phyloP scores from a whole-genome alignment of 805 yeast genomes.

The Yueomyces sp. region DNA sequence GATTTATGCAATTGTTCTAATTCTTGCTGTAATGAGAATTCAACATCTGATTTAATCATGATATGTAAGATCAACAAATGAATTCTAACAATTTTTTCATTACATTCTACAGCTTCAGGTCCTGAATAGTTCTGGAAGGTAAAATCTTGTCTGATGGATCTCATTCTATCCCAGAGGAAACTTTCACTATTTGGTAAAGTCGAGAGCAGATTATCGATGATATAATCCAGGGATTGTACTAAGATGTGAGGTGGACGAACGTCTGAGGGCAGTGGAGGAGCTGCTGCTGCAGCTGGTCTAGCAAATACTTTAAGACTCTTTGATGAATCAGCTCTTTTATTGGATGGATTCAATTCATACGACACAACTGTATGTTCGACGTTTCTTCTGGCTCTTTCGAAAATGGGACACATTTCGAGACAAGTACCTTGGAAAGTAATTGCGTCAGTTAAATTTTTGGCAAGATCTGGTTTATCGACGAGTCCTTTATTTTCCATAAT shows the following conservation, averaged over 20 bases:
- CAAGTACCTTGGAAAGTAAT: slow-evolving; percentile 82
- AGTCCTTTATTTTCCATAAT: slow-evolving; percentile 70
- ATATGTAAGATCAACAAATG: slow-evolving; percentile 72
- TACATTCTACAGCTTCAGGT: slow-evolving; percentile 85
- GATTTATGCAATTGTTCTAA: slow-evolving; percentile 89
- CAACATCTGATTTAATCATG: slow-evolving; percentile 62
- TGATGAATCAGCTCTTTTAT: slow-evolving; percentile 41
- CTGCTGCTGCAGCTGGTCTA: slow-evolving; percentile 96
- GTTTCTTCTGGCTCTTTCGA: slow-evolving; percentile 78
- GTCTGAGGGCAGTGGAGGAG: slow-evolving; percentile 94
- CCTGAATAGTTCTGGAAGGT: slow-evolving; percentile 91
- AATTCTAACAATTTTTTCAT: slow-evolving; percentile 80
- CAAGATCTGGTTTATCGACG: slow-evolving; percentile 76
- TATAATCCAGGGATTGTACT: slow-evolving; percentile 51
- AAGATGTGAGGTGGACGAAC: slow-evolving; percentile 85
- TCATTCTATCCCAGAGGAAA: slow-evolving; percentile 92
- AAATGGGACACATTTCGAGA: slow-evolving; percentile 86
- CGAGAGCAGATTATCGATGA: slow-evolving; percentile 49
- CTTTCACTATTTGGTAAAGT: slow-evolving; percentile 76
- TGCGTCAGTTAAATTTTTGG: slow-evolving; percentile 79
- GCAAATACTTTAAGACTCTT: slow-evolving; percentile 84
- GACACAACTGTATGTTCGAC: slow-evolving; percentile 76
- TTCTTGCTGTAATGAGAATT: slow-evolving; percentile 90
- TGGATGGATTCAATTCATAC: slow-evolving; percentile 49
- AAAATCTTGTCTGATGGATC: slow-evolving; percentile 94